Conservation (phyloP, 208 protist genomes). For the Phytomonas serpens region DNA sequence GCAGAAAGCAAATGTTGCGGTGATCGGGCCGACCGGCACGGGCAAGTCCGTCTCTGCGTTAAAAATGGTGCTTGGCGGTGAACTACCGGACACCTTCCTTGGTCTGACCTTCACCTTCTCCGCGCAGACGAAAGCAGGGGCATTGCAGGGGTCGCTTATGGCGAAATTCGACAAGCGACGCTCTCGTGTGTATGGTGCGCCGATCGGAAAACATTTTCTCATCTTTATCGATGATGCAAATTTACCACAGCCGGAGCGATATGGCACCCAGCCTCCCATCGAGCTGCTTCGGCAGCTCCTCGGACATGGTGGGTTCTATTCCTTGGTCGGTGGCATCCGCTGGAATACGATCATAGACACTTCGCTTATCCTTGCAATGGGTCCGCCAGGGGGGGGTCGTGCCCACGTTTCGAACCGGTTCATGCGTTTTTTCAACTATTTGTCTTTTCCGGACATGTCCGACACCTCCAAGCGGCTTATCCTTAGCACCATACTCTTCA, state of each 20-base stretch:
- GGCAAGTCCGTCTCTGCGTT: slow-evolving; percentile 90
- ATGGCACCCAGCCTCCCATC: slow-evolving; percentile 91
- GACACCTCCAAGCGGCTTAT: slow-evolving; percentile 90
- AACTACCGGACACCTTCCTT: slow-evolving; percentile 72
- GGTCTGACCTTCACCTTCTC: slow-evolving; percentile 90
- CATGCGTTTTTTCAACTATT: slow-evolving; percentile 96
- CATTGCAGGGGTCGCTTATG: slow-evolving; percentile 90
- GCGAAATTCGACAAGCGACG: slow-evolving; percentile 92
- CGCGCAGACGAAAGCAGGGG: slow-evolving; percentile 86
- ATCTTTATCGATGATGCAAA: slow-evolving; percentile 93
- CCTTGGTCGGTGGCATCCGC: slow-evolving; percentile 65
- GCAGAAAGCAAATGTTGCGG: slow-evolving; percentile 74
- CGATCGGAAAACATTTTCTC: slow-evolving; percentile 86
- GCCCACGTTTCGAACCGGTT: slow-evolving; percentile 94
- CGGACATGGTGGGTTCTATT: slow-evolving; percentile 91
- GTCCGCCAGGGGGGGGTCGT: slow-evolving; percentile 94
- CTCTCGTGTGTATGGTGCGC: slow-evolving; percentile 84
- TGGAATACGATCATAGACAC: slow-evolving; percentile 93
- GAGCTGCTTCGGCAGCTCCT: slow-evolving; percentile 91
- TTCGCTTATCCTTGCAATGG: slow-evolving; percentile 95
- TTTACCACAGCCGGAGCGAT: slow-evolving; percentile 88
- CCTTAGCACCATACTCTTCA: slow-evolving; percentile 91
- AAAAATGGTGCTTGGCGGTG: slow-evolving; percentile 59
- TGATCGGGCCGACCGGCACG: slow-evolving; percentile 90
- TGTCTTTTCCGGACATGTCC: slow-evolving; percentile 95